These are phyloP conservation scores for Starmerella khaoyaiensis DNA, from an alignment of 805 yeast species.

Conservation along the genomic window DNA sequence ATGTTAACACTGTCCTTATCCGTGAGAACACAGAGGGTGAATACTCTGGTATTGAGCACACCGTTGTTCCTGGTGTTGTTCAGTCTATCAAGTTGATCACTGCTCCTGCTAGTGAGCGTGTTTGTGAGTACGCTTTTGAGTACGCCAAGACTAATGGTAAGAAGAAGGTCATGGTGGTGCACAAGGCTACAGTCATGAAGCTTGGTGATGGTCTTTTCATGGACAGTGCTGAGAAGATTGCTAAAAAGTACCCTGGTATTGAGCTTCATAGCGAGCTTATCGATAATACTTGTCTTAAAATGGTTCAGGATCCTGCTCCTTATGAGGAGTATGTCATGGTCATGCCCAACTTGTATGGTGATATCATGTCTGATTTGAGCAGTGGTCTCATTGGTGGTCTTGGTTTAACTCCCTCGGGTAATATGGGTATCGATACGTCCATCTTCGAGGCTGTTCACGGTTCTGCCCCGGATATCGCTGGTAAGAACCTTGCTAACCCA, in stretches of 20 bases:
- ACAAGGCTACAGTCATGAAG: slow-evolving; percentile 98
- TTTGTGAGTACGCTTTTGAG: slow-evolving; percentile 92
- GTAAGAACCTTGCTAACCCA: slow-evolving; percentile 98
- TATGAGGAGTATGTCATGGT: slow-evolving; percentile 87
- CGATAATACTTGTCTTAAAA: slow-evolving; percentile 87
- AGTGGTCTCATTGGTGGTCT: slow-evolving; percentile 97
- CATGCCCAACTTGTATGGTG: slow-evolving; percentile 99
- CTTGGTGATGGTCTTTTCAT: slow-evolving; percentile 95
- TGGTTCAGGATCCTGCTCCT: slow-evolving; percentile 77
- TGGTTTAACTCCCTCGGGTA: slow-evolving; percentile 97
- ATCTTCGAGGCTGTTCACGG: slow-evolving; percentile 99
- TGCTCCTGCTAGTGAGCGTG: slow-evolving; percentile 90
- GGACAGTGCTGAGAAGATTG: slow-evolving; percentile 77
- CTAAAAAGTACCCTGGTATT: slow-evolving; percentile 84
- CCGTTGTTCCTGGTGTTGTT: slow-evolving; percentile 94
- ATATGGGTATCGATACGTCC: slow-evolving; percentile 96
- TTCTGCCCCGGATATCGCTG: slow-evolving; percentile 98
- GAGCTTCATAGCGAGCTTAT: slow-evolving; percentile 72
- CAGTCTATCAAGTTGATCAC: slow-evolving; percentile 97
- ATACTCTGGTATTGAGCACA: slow-evolving; percentile 97
- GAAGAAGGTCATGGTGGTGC: slow-evolving; percentile 85
- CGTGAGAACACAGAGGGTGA: slow-evolving; percentile 99
- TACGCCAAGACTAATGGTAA: slow-evolving; percentile 81
- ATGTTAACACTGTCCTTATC: slow-evolving; percentile 88
- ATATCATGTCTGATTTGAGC: slow-evolving; percentile 93